These are phyloP conservation scores for Irpex sp. DNA, from an alignment of 1,284 basidiomycete species.

Conservation along the genomic window DNA sequence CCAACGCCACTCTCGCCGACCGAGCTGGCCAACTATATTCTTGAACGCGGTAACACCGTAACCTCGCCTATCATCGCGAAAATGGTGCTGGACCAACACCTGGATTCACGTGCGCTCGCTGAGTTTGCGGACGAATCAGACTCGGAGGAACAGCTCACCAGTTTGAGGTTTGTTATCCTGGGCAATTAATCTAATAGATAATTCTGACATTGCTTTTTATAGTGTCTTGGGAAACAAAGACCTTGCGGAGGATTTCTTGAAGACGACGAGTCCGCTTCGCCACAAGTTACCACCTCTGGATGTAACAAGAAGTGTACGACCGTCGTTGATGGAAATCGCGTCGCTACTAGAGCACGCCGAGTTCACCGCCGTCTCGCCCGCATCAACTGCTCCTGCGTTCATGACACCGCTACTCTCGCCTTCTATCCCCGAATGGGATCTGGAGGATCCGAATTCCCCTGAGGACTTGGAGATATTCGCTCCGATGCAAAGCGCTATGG, in stretches of 20 bases:
- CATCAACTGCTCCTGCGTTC: not conserved
- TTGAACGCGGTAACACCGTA: not conserved
- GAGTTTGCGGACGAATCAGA: not conserved
- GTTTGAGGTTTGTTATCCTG: not conserved
- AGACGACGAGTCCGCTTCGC: not conserved
- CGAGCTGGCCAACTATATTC: not conserved
- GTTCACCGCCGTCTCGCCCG: not conserved
- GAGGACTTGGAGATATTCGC: not conserved
- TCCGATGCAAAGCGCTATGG: not conserved
- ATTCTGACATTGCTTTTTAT: not conserved
- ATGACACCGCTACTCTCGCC: not conserved
- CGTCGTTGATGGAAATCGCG: not conserved
- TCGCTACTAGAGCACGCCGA: not conserved
- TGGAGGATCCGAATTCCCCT: not conserved
- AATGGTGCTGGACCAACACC: not conserved
- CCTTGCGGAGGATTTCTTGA: not conserved
- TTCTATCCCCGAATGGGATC: not conserved
- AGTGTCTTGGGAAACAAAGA: not conserved
- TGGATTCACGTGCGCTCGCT: not conserved
- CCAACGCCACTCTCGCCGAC: not conserved
- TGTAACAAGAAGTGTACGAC: not conserved
- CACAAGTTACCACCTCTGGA: not conserved
- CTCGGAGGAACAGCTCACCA: not conserved
- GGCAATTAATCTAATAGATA: not conserved
- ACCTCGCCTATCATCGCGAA: not conserved